Evolutionary conservation across 768 basidiomycete genomes (phyloP).

Genomic region (Heimioporus sp.): DNA sequence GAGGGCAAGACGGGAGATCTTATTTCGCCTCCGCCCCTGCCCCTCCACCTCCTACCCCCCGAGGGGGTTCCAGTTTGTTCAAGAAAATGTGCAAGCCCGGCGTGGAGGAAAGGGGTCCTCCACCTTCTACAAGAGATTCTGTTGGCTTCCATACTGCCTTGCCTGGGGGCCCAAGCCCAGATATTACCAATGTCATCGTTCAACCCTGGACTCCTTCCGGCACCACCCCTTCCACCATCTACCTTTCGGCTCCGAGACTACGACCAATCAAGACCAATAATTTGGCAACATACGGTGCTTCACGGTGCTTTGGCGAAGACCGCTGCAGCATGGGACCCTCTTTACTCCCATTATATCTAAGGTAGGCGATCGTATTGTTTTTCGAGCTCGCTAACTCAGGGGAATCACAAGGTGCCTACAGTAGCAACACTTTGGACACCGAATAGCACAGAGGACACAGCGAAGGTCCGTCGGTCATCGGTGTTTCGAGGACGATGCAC

Average conservation of each 20-base stretch:
- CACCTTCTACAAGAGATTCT: constrained; percentile 1
- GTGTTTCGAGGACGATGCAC: not conserved
- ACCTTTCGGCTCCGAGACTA: not conserved
- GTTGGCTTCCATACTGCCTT: constrained; percentile 6
- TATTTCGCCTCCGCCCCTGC: constrained; percentile 9
- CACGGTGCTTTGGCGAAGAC: constrained; percentile 1
- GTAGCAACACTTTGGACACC: constrained; percentile 13
- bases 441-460: constrained; percentile 3
- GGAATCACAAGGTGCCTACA: constrained; percentile 5
- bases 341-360: not conserved
- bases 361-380: constrained; percentile 6
- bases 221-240: not conserved
- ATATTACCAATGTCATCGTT: not conserved
- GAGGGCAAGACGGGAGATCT: not conserved
- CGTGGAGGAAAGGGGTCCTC: too few relatives aligned
- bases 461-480: constrained; percentile 5
- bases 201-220: constrained; percentile 9
- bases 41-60: too few relatives aligned
- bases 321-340: not conserved
- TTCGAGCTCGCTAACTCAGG: not conserved
- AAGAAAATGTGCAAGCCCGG: not conserved
- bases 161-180: constrained; percentile 3
- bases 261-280: not conserved
- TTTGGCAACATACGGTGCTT: not conserved
- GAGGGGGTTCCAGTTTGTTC: not conserved